Conservation (phyloP, 1,284 basidiomycete genomes). For the Pseudozyma pruni region DNA sequence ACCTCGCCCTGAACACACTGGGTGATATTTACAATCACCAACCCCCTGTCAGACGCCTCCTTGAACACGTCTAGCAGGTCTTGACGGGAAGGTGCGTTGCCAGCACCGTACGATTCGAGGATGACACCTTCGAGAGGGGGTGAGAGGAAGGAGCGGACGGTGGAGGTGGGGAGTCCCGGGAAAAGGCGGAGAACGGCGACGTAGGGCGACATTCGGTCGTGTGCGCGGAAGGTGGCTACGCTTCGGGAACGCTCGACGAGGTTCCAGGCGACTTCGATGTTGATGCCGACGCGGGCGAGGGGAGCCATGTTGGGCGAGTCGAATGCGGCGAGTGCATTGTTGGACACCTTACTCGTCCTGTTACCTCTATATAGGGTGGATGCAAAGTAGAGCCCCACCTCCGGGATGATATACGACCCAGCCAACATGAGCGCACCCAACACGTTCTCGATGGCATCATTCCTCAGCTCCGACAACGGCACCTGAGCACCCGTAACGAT, state of each 20-base stretch:
- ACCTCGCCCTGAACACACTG: constrained; percentile 78
- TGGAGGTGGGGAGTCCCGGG: constrained; percentile 76
- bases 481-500: constrained; percentile 93
- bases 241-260: constrained; percentile 77
- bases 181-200: constrained; percentile 74
- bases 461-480: constrained; percentile 84
- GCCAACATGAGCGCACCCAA: constrained; percentile 87
- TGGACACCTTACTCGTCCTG: constrained; percentile 79
- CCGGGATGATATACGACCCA: constrained; percentile 88
- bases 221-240: constrained; percentile 79
- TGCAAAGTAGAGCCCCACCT: constrained; percentile 82
- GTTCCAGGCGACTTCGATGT: constrained; percentile 72
- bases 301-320: constrained; percentile 85
- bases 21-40: constrained; percentile 88
- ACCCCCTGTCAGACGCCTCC: constrained; percentile 81
- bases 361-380: constrained; percentile 87
- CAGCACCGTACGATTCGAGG: constrained; percentile 88
- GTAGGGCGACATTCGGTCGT: constrained; percentile 71
- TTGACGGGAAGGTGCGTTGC: constrained; percentile 70
- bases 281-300: constrained; percentile 85
- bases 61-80: constrained; percentile 73
- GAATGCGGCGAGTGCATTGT: constrained; percentile 87
- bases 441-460: constrained; percentile 74
- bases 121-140: constrained; percentile 72
- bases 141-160: constrained; percentile 59